phyloP scores from a whole-genome alignment of 1,284 basidiomycete species.

The Ceratobasidium sp. region DNA sequence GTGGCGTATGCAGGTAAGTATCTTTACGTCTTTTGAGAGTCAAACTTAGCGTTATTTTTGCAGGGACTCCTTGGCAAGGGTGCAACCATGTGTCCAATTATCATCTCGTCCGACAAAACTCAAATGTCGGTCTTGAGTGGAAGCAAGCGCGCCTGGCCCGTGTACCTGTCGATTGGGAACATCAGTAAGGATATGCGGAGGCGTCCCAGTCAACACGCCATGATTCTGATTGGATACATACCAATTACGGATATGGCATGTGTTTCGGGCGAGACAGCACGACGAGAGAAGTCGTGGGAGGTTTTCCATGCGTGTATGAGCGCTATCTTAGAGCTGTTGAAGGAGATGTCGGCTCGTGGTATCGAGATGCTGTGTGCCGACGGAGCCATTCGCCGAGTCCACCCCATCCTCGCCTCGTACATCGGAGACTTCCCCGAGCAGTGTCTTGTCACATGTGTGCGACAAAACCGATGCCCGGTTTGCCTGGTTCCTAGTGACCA shows the following conservation, averaged over 20 bases:
- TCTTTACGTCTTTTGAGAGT: background rate
- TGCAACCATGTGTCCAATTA: background rate
- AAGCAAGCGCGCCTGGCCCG: background rate
- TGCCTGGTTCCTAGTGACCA: background rate
- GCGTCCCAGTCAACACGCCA: conserved; percentile 3
- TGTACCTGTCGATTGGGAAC: conserved; percentile 42
- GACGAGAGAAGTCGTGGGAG: conserved; percentile 11
- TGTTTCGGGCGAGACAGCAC: background rate
- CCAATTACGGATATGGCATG: conserved; percentile 7
- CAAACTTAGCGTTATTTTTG: background rate
- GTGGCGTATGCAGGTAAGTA: conserved; percentile 43
- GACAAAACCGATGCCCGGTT: conserved; percentile 22
- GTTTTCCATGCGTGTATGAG: conserved; percentile 47
- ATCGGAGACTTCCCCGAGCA: conserved; percentile 49
- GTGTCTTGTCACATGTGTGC: conserved; percentile 44
- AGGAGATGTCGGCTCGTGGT: conserved; percentile 27
- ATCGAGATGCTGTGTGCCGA: conserved; percentile 45
- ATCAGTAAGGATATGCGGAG: conserved; percentile 30
- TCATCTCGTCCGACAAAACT: conserved; percentile 13
- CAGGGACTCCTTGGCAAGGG: conserved; percentile 19
- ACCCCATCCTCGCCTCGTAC: conserved; percentile 47
- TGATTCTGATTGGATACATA: conserved; percentile 38
- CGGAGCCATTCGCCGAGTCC: conserved; percentile 30
- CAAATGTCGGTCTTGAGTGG: background rate
- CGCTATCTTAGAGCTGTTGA: conserved; percentile 42